Evolutionary conservation across 2,329 filamentous ascomycete species (phyloP).

Genomic region (Exophiala oligosperma): DNA sequence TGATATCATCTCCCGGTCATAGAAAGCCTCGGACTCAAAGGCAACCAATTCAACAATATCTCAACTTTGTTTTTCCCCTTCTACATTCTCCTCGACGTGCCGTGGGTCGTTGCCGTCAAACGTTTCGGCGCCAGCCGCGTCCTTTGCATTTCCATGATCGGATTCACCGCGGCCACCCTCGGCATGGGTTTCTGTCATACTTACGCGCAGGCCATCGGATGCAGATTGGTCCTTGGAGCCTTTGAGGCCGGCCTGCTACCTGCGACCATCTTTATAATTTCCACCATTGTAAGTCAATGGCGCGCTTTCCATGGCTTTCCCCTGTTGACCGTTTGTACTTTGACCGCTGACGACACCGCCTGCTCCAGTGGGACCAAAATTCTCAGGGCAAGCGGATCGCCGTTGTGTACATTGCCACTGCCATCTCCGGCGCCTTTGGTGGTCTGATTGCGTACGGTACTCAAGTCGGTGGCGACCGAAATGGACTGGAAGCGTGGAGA

Average conservation of each 20-base stretch:
- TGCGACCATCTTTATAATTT: conserved; percentile 6
- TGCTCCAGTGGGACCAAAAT: background rate
- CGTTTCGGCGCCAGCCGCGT: conserved; percentile 6
- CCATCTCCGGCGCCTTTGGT: conserved; percentile 44
- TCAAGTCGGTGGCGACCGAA: background rate
- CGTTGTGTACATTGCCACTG: conserved; percentile 31
- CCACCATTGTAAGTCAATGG: background rate
- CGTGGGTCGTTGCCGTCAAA: conserved; percentile 20
- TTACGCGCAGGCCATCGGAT: conserved; percentile 50
- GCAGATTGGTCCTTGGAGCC: conserved; percentile 49
- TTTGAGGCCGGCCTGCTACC: conserved; percentile 37
- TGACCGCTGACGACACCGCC: too few relatives aligned
- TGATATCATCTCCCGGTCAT: background rate
- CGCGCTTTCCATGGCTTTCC: too few relatives aligned
- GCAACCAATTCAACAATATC: conserved; percentile 38
- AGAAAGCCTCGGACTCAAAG: conserved; percentile 25
- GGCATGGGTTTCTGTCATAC: conserved; percentile 53
- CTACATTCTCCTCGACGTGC: conserved; percentile 42
- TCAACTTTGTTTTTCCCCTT: conserved; percentile 43
- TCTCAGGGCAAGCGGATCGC: conserved; percentile 28
- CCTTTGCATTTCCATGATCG: conserved; percentile 30
- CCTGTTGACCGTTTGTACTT: too few relatives aligned
- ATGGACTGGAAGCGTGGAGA: conserved; percentile 18
- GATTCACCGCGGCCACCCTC: conserved; percentile 38
- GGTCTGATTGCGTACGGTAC: conserved; percentile 35